phyloP scores from a whole-genome alignment of 2,329 filamentous ascomycete species.

The Colletotrichum paranaense region DNA sequence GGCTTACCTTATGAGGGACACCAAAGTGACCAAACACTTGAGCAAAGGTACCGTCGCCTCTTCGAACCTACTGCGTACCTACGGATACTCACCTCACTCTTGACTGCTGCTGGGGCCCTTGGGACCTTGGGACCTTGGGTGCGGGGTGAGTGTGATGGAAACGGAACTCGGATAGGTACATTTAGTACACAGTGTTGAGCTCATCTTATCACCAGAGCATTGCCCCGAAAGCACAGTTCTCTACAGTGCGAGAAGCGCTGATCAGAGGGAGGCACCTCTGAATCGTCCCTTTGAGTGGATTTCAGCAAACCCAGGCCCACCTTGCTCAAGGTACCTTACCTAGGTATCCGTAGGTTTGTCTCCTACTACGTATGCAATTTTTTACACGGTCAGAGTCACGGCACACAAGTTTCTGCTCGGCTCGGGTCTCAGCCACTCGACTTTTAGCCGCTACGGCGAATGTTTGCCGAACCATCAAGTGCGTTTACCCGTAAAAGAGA shows the following conservation, averaged over 20 bases:
- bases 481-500: neutral
- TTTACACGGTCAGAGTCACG: neutral
- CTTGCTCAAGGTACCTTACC: no score
- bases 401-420: neutral
- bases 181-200: neutral
- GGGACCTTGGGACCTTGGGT: neutral
- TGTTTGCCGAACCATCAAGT: neutral
- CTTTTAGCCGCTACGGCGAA: conserved; percentile 5
- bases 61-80: no score
- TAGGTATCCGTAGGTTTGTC: no score
- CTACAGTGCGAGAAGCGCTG: no score
- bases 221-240: no score
- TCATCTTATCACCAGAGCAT: no score
- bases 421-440: neutral
- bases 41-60: no score
- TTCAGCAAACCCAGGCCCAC: neutral
- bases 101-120: neutral
- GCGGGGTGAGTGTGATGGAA: neutral
- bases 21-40: no score
- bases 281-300: neutral
- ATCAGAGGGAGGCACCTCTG: no score
- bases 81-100: neutral
- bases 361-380: neutral
- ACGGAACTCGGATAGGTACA: neutral
- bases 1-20: neutral